These are phyloP conservation scores for Chimonanthus praecox DNA, from an alignment of 164 flowering plant genomes.

Conservation along the genomic window DNA sequence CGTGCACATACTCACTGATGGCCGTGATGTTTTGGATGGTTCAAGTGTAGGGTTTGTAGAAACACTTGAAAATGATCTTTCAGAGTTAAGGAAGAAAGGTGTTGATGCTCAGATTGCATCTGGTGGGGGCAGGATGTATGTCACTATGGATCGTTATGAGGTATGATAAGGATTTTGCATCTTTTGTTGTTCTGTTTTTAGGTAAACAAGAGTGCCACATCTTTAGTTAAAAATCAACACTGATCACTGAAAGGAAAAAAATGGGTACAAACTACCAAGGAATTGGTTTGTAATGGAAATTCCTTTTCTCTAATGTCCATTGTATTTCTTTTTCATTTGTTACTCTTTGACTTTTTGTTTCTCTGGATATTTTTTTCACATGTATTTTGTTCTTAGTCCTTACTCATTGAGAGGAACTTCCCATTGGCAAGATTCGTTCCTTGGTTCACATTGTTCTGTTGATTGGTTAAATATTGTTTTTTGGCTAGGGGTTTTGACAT, in stretches of 20 bases:
- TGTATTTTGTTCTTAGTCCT: background rate
- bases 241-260: too few relatives aligned
- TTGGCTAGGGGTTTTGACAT: too few relatives aligned
- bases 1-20: slow-evolving; percentile 88
- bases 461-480: too few relatives aligned
- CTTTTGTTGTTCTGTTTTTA: background rate
- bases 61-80: slow-evolving; percentile 78
- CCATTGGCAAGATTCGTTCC: too few relatives aligned
- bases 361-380: background rate
- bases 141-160: slow-evolving; percentile 99
- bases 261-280: too few relatives aligned
- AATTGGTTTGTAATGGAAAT: background rate
- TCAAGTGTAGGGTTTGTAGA: slow-evolving; percentile 89
- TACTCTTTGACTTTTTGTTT: background rate
- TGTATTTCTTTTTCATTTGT: too few relatives aligned
- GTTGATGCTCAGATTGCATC: slow-evolving; percentile 92
- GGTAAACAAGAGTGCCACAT: background rate
- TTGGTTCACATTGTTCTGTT: too few relatives aligned
- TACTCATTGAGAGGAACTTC: background rate
- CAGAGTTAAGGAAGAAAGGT: slow-evolving; percentile 65
- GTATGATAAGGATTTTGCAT: slow-evolving; percentile 22
- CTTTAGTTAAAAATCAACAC: background rate
- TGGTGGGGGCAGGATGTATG: slow-evolving; percentile 99
- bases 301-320: background rate
- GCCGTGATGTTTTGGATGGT: slow-evolving; percentile 97